Base-by-base conservation (phyloP, 176 grass and related monocot species). In the Dendrocalamus sinicus region DNA sequence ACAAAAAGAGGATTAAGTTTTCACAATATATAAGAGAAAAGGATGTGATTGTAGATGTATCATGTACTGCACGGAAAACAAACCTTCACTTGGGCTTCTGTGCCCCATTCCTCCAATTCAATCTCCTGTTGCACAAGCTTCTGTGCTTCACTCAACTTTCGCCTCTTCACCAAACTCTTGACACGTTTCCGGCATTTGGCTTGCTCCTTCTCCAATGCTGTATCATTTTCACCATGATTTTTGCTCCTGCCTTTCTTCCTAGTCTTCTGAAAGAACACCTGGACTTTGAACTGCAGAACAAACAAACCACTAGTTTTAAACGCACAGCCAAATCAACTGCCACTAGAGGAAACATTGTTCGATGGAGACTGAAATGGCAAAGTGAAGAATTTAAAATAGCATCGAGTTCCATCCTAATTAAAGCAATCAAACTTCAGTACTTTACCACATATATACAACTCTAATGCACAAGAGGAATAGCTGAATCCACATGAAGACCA, bases 21-120 rank as follows among this genome's bases (percentile, higher is more conserved):
- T 57, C 19, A 39, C 47, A 77, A 50, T 53, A 73, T 46, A 26
- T 47, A 7, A 81, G 54, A 63, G 11, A 90, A 60, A 84, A 86
- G 2, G 61, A 4, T 48, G 12, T 65, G 17, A 51, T 82, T 86
- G 50, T 76, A 66, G 63, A 59, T 61, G 58, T n/a, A n/a, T n/a
- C n/a, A n/a, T n/a, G n/a, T 59, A 82, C 37, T 30, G 46, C 59
- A 46, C 0, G 13, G 44, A 73, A 78, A 67, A 89, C 81, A 37
- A 70, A 94, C 93, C 96, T 98, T 94, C 65, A 92, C 96, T 91
- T 95, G 93, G 77, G 83, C 86, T 86, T 95, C 89, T 14, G 90
- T 76, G 60, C 93, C 90, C 96, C 96, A 98, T 68, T 91, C 83
- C 78, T 98, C 90, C 65, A 94, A 60, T 83, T 95, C 86, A 85